These are phyloP conservation scores for Candida ovalis DNA, from an alignment of 805 yeast genomes.

Conservation along the genomic window DNA sequence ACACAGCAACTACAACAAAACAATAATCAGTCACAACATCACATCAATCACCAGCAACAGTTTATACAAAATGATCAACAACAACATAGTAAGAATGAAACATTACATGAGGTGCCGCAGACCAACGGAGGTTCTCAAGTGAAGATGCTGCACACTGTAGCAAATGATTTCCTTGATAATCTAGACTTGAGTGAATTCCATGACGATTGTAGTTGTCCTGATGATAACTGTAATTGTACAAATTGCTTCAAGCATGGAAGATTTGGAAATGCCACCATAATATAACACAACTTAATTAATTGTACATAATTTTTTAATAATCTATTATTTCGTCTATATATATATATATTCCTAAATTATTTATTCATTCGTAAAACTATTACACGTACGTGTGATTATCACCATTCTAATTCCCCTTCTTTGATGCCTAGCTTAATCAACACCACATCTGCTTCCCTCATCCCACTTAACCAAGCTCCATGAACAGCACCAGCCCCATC, in stretches of 20 bases:
- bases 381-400: background rate
- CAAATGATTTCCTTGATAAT: slow-evolving; percentile 19
- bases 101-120: background rate
- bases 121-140: background rate
- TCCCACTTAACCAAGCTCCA: slow-evolving; percentile 79
- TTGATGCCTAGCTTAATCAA: slow-evolving; percentile 19
- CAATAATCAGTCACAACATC: background rate
- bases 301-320: background rate
- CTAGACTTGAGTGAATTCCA: slow-evolving; percentile 21
- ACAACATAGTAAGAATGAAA: background rate
- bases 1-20: background rate
- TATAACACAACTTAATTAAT: background rate
- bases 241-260: slow-evolving; percentile 33
- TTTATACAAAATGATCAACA: background rate
- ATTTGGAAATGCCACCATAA: slow-evolving; percentile 14
- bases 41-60: background rate
- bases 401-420: slow-evolving; percentile 32
- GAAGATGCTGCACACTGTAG: slow-evolving; percentile 11
- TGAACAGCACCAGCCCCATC: slow-evolving; percentile 93
- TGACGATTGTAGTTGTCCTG: slow-evolving; percentile 30
- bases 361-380: background rate
- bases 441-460: slow-evolving; percentile 27
- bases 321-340: background rate
- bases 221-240: slow-evolving; percentile 28
- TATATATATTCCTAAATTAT: background rate